Evolutionary conservation across 2,329 filamentous ascomycete genomes (phyloP).

Genomic region (Aspergillus ruber): DNA sequence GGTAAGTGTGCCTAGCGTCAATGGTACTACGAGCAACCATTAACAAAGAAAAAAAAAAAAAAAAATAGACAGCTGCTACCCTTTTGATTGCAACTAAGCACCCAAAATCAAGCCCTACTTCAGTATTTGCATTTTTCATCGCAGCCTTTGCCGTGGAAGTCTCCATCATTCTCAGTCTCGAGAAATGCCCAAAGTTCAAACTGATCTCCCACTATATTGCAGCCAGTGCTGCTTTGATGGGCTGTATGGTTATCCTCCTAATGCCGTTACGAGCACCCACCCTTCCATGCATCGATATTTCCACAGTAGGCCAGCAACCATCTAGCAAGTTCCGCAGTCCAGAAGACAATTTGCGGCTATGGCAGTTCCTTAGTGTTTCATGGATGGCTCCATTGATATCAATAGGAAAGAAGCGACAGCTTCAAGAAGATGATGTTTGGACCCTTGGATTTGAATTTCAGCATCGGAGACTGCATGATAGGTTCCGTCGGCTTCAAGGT

Average conservation of each 20-base stretch:
- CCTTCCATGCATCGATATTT: conserved; percentile 52
- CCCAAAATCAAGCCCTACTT: conserved; percentile 37
- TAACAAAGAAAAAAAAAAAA: too few species aligned
- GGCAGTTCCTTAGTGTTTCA: conserved; percentile 77
- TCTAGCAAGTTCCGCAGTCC: conserved; percentile 60
- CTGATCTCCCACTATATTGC: conserved; percentile 19
- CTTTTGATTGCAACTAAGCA: conserved; percentile 32
- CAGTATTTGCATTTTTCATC: conserved; percentile 31
- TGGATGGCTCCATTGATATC: conserved; percentile 74
- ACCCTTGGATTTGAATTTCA: conserved; percentile 73
- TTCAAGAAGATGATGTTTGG: conserved; percentile 79
- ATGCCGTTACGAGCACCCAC: conserved; percentile 65
- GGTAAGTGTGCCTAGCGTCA: conserved; percentile 25
- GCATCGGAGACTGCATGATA: conserved; percentile 65
- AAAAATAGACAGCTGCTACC: conserved; percentile 26
- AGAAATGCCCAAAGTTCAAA: conserved; percentile 6
- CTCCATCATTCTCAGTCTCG: conserved; percentile 23
- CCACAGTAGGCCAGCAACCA: conserved; percentile 50
- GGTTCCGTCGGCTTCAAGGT: conserved; percentile 66
- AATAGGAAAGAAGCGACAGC: conserved; percentile 56
- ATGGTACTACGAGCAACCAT: conserved; percentile 3
- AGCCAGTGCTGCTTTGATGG: conserved; percentile 39
- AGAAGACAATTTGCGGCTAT: conserved; percentile 71
- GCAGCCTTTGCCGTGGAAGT: conserved; percentile 28
- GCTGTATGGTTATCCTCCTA: conserved; percentile 50